Evolutionary conservation across 352 stramenopile genomes (phyloP).

Genomic region (Peronosclerospora sorghi): DNA sequence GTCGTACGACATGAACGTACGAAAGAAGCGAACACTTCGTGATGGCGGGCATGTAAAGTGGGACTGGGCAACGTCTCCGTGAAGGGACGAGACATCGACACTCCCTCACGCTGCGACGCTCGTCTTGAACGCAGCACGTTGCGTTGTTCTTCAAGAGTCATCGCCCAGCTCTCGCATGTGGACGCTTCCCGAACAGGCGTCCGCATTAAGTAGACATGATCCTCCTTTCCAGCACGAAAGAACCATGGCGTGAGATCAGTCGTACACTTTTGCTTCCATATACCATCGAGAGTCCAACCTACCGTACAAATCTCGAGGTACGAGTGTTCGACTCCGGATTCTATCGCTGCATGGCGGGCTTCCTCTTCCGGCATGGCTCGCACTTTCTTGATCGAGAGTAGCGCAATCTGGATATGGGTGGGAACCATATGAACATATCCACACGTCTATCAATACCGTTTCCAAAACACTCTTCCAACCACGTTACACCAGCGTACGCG

Average conservation of each 20-base stretch:
- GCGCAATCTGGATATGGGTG: constrained; percentile 29
- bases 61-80: constrained; percentile 48
- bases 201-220: constrained; percentile 72
- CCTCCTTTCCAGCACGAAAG: constrained; percentile 24
- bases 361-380: constrained; percentile 73
- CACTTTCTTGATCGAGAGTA: constrained; percentile 53
- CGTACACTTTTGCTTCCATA: too few relatives aligned
- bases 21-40: constrained; percentile 73
- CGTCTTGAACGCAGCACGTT: constrained; percentile 49
- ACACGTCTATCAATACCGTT: not conserved
- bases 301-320: constrained; percentile 78
- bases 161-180: constrained; percentile 77
- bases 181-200: constrained; percentile 50
- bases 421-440: not conserved
- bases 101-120: constrained; percentile 41
- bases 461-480: too few relatives aligned
- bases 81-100: constrained; percentile 13
- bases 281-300: not conserved
- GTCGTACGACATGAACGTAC: constrained; percentile 46
- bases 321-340: constrained; percentile 56
- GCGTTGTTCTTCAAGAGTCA: constrained; percentile 74
- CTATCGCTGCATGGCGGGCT: constrained; percentile 31
- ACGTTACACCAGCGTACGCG: constrained; percentile 20
- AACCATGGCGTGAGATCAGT: too few relatives aligned
- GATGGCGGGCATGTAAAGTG: constrained; percentile 54